A percentile compares a stretch with the other conserved stretches of the same genome.
These are phyloP conservation scores for Alternaria hordeiaustralica DNA, from an alignment of 2,329 filamentous ascomycete genomes.

Conservation along the genomic window DNA sequence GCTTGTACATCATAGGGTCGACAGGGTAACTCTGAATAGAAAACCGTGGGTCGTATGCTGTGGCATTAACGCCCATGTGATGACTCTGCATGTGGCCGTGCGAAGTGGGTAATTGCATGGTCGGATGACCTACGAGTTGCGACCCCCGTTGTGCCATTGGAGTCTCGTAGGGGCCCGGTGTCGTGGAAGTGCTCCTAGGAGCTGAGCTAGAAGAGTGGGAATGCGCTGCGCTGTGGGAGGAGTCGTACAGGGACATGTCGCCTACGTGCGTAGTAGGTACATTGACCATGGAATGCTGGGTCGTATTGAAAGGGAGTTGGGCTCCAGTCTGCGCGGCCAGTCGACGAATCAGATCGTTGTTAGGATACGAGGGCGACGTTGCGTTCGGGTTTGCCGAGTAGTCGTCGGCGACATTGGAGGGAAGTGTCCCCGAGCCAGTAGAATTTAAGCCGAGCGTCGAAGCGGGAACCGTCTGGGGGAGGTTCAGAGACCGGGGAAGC, in stretches of 20 bases:
- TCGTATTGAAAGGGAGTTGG: conserved; percentile 42
- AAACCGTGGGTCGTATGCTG: conserved; percentile 44
- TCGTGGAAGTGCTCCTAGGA: conserved; percentile 41
- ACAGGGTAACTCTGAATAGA: conserved; percentile 42
- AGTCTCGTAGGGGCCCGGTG: conserved; percentile 43
- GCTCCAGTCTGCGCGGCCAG: conserved; percentile 45
- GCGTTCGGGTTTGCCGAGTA: conserved; percentile 33
- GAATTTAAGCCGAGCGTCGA: conserved; percentile 37
- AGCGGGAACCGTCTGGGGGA: conserved; percentile 35
- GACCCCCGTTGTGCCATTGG: conserved; percentile 34
- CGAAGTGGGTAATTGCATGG: conserved; percentile 33
- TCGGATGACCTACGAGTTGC: conserved; percentile 30
- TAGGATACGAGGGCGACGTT: conserved; percentile 40
- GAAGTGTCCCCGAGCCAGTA: conserved; percentile 32
- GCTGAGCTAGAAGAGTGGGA: conserved; percentile 44
- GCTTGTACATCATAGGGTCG: conserved; percentile 47
- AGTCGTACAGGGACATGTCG: conserved; percentile 44
- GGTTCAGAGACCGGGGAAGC: conserved; percentile 44
- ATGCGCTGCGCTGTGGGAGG: conserved; percentile 40
- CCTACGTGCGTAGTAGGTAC: conserved; percentile 42
- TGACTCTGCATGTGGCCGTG: conserved; percentile 41
- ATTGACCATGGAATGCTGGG: conserved; percentile 40
- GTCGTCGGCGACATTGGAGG: conserved; percentile 41
- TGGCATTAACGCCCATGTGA: conserved; percentile 37
- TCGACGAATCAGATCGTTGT: conserved; percentile 43